These are phyloP conservation scores for Carex scoparia DNA, from an alignment of 176 grass and related monocot species.

Conservation along the genomic window DNA sequence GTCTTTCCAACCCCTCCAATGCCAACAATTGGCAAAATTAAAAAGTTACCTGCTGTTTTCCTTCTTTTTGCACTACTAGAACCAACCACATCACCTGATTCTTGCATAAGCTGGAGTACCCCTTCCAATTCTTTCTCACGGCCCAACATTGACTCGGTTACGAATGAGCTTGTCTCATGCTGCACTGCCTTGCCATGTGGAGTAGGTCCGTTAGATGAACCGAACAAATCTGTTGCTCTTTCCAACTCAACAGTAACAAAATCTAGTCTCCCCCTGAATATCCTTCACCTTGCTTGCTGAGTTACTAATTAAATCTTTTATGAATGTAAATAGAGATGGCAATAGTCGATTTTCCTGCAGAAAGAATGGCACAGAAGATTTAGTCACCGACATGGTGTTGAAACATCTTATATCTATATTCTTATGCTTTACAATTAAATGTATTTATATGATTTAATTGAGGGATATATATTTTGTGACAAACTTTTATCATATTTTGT, in stretches of 20 bases:
- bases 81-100: background rate
- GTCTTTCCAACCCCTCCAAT: constrained; percentile 40
- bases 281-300: background rate
- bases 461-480: too few species aligned
- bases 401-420: too few species aligned
- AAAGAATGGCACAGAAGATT: background rate
- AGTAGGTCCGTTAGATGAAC: background rate
- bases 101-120: background rate
- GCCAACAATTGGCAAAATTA: constrained; percentile 30
- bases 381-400: background rate
- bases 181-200: background rate
- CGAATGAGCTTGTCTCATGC: background rate
- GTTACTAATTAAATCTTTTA: background rate
- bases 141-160: background rate
- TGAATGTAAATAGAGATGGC: background rate
- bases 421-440: too few species aligned
- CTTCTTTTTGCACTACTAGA: background rate
- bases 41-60: background rate
- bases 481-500: background rate
- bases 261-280: background rate
- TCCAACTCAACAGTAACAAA: background rate
- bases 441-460: too few species aligned
- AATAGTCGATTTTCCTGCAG: background rate
- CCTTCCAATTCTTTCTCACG: background rate
- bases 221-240: background rate